Base-by-base conservation (phyloP, 176 grass and related monocot genomes). In the Calamus simplicifolius region DNA sequence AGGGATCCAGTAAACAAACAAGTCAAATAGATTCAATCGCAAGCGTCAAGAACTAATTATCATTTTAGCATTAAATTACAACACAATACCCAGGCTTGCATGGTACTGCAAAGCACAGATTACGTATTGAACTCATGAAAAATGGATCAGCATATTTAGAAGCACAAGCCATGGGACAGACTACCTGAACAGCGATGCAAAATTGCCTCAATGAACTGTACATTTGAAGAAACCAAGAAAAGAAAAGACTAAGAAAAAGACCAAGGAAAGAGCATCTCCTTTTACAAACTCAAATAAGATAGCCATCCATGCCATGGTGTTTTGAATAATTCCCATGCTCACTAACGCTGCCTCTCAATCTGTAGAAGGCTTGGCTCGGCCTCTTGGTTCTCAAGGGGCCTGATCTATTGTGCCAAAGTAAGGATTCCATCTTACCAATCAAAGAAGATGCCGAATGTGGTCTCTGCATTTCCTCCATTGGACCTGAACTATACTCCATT, bases 401-500 rank as follows among this genome's bases (percentile, higher is more conserved):
- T 18, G 93, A 98, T 51, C 79, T 80, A 49, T 85, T 98, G 35
- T 80, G 84, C 63, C 87, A 26, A 7, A 80, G 64, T 66, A 76
- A 56, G 15, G 73, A 66, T 69, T 71, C 78, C 5, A 52, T 72
- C 29, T 55, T 76, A 14, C 51, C 19, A n/a, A 62, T 78, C 25
- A 76, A 30, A 25, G 75, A 88, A 7, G 63, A 71, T 52, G 63
- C 54, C 0, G 27, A 77, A 35, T 67, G 78, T 30, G 77, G 83
- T 48, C 70, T 83, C 27, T 59, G 56, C 16, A 54, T 29, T 50
- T 71, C 86, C 55, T 88, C 93, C 58, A 80, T 82, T 51, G 75
- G 76, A 2, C 82, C 87, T 2, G 87, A 98, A 67, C 87, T 88
- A 64, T 85, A 98, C 62, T 98, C 93, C 93, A 98, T 98, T 27